Conservation (phyloP, 208 protist species). For the Leishmania aethiopica region DNA sequence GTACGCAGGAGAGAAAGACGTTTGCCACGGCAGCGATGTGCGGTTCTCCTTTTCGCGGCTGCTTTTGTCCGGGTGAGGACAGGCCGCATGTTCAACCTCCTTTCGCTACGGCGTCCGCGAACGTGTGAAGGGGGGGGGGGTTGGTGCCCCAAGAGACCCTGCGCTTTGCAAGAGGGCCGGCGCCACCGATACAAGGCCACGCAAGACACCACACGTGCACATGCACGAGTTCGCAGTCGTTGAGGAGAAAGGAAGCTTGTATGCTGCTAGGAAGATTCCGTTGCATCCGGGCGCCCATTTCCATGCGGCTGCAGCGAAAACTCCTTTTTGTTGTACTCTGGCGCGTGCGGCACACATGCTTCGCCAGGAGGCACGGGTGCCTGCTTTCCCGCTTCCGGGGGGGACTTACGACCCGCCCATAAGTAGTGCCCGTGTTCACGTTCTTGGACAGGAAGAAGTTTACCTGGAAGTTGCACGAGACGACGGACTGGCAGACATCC, state of each 20-base stretch:
- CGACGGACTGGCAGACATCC: slow-evolving; percentile 60
- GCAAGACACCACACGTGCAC: neutral
- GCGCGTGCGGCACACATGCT: neutral
- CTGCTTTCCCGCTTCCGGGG: neutral
- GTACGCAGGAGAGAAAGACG: neutral
- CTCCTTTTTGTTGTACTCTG: neutral
- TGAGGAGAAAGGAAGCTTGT: neutral
- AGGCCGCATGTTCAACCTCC: neutral
- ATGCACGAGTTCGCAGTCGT: neutral
- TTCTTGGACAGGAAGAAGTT: slow-evolving; percentile 61
- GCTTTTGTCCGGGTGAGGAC: neutral
- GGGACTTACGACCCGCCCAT: slow-evolving; percentile 73
- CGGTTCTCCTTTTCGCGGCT: neutral
- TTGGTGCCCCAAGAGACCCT: neutral
- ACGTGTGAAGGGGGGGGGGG: neutral
- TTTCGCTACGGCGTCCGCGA: neutral
- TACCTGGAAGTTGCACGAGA: slow-evolving; percentile 62
- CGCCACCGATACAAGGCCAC: neutral
- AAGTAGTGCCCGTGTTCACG: slow-evolving; percentile 85
- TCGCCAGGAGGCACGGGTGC: slow-evolving; percentile 6
- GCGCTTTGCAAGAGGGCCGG: neutral
- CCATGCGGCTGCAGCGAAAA: neutral
- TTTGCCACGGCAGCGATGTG: neutral
- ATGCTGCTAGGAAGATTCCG: neutral
- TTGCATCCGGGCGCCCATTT: neutral